Conservation (phyloP, 78 protist genomes). For the Planoprotostelium fungivorum region DNA sequence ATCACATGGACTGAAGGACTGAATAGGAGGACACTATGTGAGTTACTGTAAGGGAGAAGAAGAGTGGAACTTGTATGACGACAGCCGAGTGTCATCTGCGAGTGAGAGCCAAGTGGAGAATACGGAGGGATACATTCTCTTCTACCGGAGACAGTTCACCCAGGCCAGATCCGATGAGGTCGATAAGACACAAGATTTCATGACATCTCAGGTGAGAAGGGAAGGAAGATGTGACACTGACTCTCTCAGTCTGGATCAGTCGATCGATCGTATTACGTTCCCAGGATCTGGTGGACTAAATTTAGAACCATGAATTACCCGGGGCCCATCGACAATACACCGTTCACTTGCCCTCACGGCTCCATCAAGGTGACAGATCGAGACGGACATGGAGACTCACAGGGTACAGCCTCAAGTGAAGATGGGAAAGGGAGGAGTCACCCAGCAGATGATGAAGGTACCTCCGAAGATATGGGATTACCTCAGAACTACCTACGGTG, state of each 20-base stretch:
- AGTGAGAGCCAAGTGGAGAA: background rate
- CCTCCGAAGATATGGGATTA: background rate
- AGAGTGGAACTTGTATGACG: slow-evolving; percentile 55
- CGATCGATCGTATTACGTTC: background rate
- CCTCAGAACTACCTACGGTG: background rate
- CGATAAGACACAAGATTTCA: slow-evolving; percentile 3
- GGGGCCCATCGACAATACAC: background rate
- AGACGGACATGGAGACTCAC: background rate
- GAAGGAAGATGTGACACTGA: background rate
- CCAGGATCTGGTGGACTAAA: background rate
- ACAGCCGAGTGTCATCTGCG: background rate
- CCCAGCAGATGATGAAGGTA: background rate
- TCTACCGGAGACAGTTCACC: slow-evolving; percentile 22
- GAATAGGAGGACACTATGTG: slow-evolving; percentile 67
- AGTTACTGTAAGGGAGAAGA: slow-evolving; percentile 24
- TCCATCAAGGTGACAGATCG: background rate
- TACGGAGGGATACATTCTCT: slow-evolving; percentile 38
- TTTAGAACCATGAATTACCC: background rate
- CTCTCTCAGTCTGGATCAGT: background rate
- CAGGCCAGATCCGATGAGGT: background rate
- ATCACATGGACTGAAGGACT: background rate
- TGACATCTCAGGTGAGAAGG: background rate
- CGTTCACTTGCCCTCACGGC: slow-evolving; percentile 2
- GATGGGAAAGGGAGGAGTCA: background rate
- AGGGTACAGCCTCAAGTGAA: background rate